phyloP scores from a whole-genome alignment of 2,329 filamentous ascomycete genomes.

The Mollisia scopiformis region DNA sequence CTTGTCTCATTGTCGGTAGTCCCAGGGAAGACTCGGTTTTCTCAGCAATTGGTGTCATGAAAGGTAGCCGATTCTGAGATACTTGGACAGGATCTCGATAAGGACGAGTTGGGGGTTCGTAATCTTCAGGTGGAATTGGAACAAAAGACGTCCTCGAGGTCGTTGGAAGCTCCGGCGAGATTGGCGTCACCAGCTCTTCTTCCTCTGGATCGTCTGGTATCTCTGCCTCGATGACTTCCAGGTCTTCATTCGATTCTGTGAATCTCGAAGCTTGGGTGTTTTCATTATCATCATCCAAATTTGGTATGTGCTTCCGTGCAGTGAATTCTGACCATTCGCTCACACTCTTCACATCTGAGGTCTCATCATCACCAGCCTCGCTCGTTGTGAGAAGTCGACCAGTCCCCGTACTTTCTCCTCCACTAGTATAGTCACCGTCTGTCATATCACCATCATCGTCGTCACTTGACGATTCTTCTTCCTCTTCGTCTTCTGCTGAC shows the following conservation, averaged over 20 bases:
- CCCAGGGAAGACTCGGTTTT: constrained; percentile 88
- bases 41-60: constrained; percentile 99
- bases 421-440: constrained; percentile 80
- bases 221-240: constrained; percentile 36
- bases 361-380: constrained; percentile 67
- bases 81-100: constrained; percentile 79
- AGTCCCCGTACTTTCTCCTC: constrained; percentile 80
- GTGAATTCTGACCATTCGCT: constrained; percentile 92
- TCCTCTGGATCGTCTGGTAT: constrained; percentile 39
- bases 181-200: constrained; percentile 50
- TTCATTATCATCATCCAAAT: constrained; percentile 42
- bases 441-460: constrained; percentile 65
- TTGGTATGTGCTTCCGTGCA: constrained; percentile 69
- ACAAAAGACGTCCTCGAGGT: constrained; percentile 66
- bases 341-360: constrained; percentile 62
- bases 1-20: constrained; percentile 58
- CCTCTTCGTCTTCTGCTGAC: constrained; percentile 38
- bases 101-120: constrained; percentile 75
- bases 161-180: constrained; percentile 39
- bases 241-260: constrained; percentile 42
- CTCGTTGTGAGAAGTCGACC: constrained; percentile 69
- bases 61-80: constrained; percentile 90
- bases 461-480: constrained; percentile 54
- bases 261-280: constrained; percentile 45
- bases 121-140: constrained; percentile 83